Conservation (phyloP, 2,329 filamentous ascomycete species). For the Colletotrichum eleusines region DNA sequence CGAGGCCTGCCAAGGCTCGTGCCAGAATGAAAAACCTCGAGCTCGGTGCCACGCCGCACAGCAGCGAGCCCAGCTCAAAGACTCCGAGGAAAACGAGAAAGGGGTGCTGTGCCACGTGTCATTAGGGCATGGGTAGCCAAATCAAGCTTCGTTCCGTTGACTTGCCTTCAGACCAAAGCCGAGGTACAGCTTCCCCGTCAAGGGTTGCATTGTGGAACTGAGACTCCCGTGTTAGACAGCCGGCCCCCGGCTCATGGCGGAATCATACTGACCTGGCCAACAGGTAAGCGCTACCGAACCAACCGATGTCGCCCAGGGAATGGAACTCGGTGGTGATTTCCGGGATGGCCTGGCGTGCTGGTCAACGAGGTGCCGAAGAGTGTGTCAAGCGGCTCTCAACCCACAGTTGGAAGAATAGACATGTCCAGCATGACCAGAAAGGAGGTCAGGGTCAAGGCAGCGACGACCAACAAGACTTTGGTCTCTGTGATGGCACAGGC, state of each 20-base stretch:
- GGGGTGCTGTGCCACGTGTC: slow-evolving; percentile 44
- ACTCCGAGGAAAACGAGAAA: slow-evolving; percentile 48
- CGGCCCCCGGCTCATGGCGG: not conserved
- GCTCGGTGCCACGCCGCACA: slow-evolving; percentile 59
- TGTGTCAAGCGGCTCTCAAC: slow-evolving; percentile 25
- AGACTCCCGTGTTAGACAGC: not conserved
- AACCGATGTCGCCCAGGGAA: slow-evolving; percentile 65
- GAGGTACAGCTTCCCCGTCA: slow-evolving; percentile 64
- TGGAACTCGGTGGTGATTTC: slow-evolving; percentile 63
- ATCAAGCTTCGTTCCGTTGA: not conserved
- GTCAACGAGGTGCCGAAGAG: not conserved
- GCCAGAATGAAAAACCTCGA: slow-evolving; percentile 62
- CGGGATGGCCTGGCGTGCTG: slow-evolving; percentile 54
- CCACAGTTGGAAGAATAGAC: slow-evolving; percentile 64
- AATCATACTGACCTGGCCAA: slow-evolving; percentile 54
- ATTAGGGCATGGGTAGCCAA: not conserved
- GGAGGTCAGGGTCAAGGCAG: slow-evolving; percentile 55
- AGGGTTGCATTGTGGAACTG: slow-evolving; percentile 63
- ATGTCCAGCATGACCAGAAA: slow-evolving; percentile 64
- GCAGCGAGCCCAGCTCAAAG: slow-evolving; percentile 56
- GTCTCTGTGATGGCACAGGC: not conserved
- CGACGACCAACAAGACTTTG: slow-evolving; percentile 46
- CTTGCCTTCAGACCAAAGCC: slow-evolving; percentile 50
- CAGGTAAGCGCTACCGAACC: slow-evolving; percentile 65
- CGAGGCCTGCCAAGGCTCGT: slow-evolving; percentile 60